Evolutionary conservation across 768 basidiomycete species (phyloP), one percentile per base, ranked within the genome.

Genomic region (Trametes sanguinea): DNA sequence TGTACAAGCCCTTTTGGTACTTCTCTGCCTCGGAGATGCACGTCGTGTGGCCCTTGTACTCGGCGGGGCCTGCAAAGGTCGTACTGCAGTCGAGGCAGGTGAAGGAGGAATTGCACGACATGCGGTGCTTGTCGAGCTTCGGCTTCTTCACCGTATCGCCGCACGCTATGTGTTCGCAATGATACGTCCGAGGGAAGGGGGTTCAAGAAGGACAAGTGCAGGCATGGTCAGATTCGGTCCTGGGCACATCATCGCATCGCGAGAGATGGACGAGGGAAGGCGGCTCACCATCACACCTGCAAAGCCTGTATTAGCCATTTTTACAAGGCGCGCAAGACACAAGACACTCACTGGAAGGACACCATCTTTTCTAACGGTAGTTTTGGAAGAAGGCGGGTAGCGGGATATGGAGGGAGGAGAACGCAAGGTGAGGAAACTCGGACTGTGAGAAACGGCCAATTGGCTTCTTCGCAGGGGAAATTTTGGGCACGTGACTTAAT

Each of bases 1-100:
- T 93, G 73, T 94, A 95, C 60, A 95, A 71, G 53, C 81, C 77
- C 74, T 93, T 93, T 77, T 97, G 85, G 70, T 97, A 96, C 73
- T 96, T 97, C 74, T 97, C 92, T 2, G 92, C 95, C 75, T 97
- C 95, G 63, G 83, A 86, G 46, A 97, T 86, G 73, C 95, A 97
- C 33, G 83, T 78, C 9, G 90, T 95, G 71, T 97, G 91, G 0
- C 76, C 77, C 74, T 92, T 94, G 79, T 86, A 96, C 62, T 94
- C 85, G 8, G 80, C 79, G 2, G 92, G 90, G 6, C 82, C 81
- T 29, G 83, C 77, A 76, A 96, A 97, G 0, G 90, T 89, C 52
- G 81, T 89, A n/a, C 86, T 88, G 74, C 94, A 97, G 71, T 97
- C 94, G 70, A 94, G 85, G 71, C 91, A 92, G 68, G 90, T 90